Percentiles rank a stretch among this genome's conserved stretches.
Conservation (phyloP, 1,284 basidiomycete species). For the Ganoderma lucidum region DNA sequence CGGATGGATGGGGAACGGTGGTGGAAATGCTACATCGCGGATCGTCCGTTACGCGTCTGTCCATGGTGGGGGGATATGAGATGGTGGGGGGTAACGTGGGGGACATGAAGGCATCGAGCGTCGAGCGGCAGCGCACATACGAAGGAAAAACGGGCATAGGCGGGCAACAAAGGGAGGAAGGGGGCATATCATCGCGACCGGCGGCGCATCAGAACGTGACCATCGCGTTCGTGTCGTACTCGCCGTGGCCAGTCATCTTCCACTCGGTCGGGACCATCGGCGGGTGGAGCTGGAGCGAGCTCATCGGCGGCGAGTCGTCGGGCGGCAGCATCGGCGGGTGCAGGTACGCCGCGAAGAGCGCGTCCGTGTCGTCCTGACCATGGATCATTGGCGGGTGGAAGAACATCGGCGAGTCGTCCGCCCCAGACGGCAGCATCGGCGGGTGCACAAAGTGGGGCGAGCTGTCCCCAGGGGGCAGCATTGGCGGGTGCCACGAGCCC, state of each 20-base stretch:
- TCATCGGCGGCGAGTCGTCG: constrained; percentile 45
- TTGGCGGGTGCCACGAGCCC: constrained; percentile 77
- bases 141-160: constrained; percentile 2
- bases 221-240: constrained; percentile 42
- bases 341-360: constrained; percentile 59
- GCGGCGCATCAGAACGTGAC: constrained; percentile 36
- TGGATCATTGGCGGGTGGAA: constrained; percentile 54
- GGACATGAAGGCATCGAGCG: constrained; percentile 19
- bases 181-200: constrained; percentile 16
- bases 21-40: constrained; percentile 33
- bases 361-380: constrained; percentile 48
- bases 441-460: constrained; percentile 65
- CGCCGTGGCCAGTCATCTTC: constrained; percentile 38
- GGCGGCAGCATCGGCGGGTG: constrained; percentile 65
- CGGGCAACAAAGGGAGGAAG: constrained; percentile 4
- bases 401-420: constrained; percentile 56
- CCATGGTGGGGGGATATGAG: constrained; percentile 24
- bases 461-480: constrained; percentile 58
- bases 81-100: constrained; percentile 11
- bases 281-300: constrained; percentile 48
- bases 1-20: constrained; percentile 16
- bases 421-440: constrained; percentile 60
- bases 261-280: constrained; percentile 48
- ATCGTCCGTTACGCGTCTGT: constrained; percentile 34
- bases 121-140: constrained; percentile 21